Evolutionary conservation across 345 rosid species (phyloP), one percentile per base, ranked within the genome.

Genomic region (Lagerstroemia speciosa): DNA sequence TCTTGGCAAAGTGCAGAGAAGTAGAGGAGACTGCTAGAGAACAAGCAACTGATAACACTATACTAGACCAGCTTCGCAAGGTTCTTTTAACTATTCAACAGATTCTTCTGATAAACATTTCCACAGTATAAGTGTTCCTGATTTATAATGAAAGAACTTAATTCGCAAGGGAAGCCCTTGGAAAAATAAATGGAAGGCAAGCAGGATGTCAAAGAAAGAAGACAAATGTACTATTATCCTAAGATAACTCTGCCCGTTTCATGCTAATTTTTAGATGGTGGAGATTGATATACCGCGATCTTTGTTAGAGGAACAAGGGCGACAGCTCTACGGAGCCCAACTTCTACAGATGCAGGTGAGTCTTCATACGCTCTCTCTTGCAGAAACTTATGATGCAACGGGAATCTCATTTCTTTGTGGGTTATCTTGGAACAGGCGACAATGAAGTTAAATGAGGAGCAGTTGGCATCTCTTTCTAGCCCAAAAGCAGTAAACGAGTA

Each of bases 271-370:
- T 52, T 32, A 12, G 98, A 93, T 91, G 97, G 96, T 86, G 72
- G 97, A 87, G 79, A 78, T 89, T 71, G 96, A 93, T 76, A 79
- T 91, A 75, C 96, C 98, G 66, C 87, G 65, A 74, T 87, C 94
- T 67, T 81, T 93, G 77, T 87, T 93, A 63, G 97, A 93, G 79
- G 98, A 93, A 77, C 95, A 91, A 89, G 97, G 97, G 48, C 84
- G 97, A 75, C 91, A 87, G 77, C 84, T 93, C 68, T 93, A 93
- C 72, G 98, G 96, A 75, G 85, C 97, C 71, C 83, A 79, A 78
- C 93, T 93, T 82, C 83, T 93, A 40, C 79, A 89, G 79, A 79
- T 91, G 57, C 98, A 91, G 96, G 98, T 83, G 67, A 60, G 82
- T 66, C 60, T 67, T 41, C 9, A 36, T 58, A 30, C 29, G 5